These are phyloP conservation scores for Smittium mucronatum DNA, from an alignment of 371 early-diverging fungal species.

Conservation along the genomic window DNA sequence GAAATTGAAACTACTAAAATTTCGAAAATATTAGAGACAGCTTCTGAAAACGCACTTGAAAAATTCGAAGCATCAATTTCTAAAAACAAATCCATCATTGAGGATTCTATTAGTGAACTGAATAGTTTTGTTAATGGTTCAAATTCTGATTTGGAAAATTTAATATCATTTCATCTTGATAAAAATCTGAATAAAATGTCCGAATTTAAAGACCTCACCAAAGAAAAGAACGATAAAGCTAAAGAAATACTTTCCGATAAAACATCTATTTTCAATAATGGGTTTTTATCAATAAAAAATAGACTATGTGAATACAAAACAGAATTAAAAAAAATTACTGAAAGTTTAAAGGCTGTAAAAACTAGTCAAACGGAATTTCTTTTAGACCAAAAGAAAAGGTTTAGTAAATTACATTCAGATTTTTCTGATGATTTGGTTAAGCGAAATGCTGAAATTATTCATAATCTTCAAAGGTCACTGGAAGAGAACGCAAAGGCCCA, in stretches of 20 bases:
- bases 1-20: neutral
- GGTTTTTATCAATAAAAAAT: neutral
- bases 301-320: neutral
- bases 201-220: neutral
- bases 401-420: neutral
- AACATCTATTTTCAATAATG: neutral
- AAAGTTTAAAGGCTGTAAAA: neutral
- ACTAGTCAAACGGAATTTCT: neutral
- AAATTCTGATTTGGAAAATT: neutral
- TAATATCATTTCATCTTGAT: neutral
- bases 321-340: neutral
- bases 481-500: slow-evolving; percentile 3
- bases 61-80: neutral
- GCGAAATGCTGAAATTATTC: neutral
- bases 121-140: neutral
- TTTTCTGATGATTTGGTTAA: neutral
- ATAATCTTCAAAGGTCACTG: neutral
- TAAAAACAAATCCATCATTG: neutral
- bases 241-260: neutral
- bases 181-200: neutral
- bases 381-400: neutral
- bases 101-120: neutral
- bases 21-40: neutral
- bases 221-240: neutral
- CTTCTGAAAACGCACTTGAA: neutral